Evolutionary conservation across 1,139 yeast genomes (phyloP).

Genomic region (Lipomyces yarrowii): DNA sequence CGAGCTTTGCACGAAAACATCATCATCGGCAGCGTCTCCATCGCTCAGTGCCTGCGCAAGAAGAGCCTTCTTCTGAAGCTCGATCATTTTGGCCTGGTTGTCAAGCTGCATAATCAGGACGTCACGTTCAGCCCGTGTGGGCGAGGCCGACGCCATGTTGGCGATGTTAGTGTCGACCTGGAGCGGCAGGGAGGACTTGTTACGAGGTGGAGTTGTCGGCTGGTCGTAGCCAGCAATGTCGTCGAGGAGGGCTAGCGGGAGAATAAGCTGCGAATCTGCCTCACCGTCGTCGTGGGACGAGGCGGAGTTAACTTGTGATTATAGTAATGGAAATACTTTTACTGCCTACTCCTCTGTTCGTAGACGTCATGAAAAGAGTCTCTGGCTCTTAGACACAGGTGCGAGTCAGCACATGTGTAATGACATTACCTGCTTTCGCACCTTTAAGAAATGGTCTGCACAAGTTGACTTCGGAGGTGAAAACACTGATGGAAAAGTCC

Average conservation of each 20-base stretch:
- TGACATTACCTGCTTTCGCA: background rate
- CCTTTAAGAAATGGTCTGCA: background rate
- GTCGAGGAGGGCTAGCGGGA: conserved; percentile 23
- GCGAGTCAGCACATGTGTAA: background rate
- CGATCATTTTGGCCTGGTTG: conserved; percentile 24
- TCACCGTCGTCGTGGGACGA: conserved; percentile 7
- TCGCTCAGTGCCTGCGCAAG: conserved; percentile 21
- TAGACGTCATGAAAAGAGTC: background rate
- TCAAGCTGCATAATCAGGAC: conserved; percentile 22
- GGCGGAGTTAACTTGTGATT: too few species aligned
- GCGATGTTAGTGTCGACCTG: conserved; percentile 14
- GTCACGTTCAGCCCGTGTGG: conserved; percentile 22
- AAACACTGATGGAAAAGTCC: background rate
- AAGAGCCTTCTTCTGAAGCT: conserved; percentile 23
- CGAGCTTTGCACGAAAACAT: background rate
- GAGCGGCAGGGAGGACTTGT: conserved; percentile 13
- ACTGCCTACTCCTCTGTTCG: background rate
- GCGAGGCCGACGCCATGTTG: conserved; percentile 17
- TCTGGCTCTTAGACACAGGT: background rate
- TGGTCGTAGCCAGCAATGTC: conserved; percentile 8
- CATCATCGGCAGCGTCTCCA: conserved; percentile 2
- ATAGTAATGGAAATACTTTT: too few species aligned
- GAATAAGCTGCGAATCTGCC: conserved; percentile 8
- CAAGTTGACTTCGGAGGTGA: background rate
- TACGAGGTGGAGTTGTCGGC: conserved; percentile 1